phyloP scores from a whole-genome alignment of 768 basidiomycete species.

The Pleurotus eryngii region DNA sequence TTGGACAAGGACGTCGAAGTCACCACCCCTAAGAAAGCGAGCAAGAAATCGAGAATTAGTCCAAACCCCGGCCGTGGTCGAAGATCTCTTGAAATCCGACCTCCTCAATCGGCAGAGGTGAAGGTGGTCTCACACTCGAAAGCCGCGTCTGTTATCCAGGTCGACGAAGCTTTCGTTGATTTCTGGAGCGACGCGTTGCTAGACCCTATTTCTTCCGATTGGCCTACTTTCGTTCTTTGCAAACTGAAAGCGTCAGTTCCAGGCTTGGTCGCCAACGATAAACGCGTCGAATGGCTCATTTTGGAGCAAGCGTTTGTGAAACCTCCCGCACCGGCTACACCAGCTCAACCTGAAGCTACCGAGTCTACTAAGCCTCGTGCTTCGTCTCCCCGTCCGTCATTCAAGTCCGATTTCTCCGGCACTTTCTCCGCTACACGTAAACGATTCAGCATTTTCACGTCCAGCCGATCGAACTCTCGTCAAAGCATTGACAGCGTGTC shows the following conservation, averaged over 20 bases:
- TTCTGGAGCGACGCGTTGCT: conserved; percentile 76
- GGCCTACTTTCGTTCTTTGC: conserved; percentile 71
- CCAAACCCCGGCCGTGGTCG: conserved; percentile 19
- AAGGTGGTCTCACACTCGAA: conserved; percentile 37
- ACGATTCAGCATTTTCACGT: conserved; percentile 61
- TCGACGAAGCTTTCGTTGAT: conserved; percentile 82
- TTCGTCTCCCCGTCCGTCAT: conserved; percentile 41
- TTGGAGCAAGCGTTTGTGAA: conserved; percentile 58
- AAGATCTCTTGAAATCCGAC: conserved; percentile 24
- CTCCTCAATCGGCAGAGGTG: conserved; percentile 13
- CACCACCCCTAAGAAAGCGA: conserved; percentile 35
- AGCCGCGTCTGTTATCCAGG: conserved; percentile 43
- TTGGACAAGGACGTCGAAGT: conserved; percentile 59
- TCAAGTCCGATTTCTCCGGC: conserved; percentile 40
- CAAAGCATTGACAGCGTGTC: conserved; percentile 8
- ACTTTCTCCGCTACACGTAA: conserved; percentile 52
- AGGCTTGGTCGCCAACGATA: conserved; percentile 22
- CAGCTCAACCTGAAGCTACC: conserved; percentile 10
- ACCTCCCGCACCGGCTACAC: conserved; percentile 29
- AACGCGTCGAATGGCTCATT: conserved; percentile 59
- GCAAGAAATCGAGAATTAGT: conserved; percentile 15
- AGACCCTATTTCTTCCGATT: conserved; percentile 60
- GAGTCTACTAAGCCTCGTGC: conserved; percentile 24
- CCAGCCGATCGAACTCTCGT: conserved; percentile 27
- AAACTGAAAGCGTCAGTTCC: conserved; percentile 49